Evolutionary conservation across 257 asterid genomes (phyloP), one percentile per base, ranked within the genome.

Genomic region (Gentiana dahurica): DNA sequence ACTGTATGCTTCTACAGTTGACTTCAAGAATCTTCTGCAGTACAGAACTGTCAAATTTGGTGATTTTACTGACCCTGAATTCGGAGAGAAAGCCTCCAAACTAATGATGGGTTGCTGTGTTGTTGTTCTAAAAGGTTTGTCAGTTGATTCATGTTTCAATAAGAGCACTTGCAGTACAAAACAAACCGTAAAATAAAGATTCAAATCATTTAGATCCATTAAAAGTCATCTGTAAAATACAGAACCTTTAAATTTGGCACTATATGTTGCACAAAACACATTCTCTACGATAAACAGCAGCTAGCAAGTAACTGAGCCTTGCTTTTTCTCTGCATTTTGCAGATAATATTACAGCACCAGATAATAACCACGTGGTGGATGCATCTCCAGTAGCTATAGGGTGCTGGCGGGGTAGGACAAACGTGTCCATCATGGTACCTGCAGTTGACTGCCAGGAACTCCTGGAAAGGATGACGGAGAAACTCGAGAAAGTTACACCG

Each of bases 331-430:
- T 24, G 4, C 63, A 49, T 59, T 65, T 3, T 73, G 73, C 79
- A 89, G 97, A 75, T 64, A 65, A 71, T 41, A 36, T 24, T 51
- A 74, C 11, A 53, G 54, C 59, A 12, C 63, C 78, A 13, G 87
- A 75, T 58, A 60, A 68, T 54, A 58, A 35, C 56, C 75, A 73
- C 72, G 10, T 41, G 6, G 73, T 57, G 50, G 84, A 79, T 78
- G 78, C 75, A 55, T 63, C 66, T 12, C 73, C 84, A 8, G 75
- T 87, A 62, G 87, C 96, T 8, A 81, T 90, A 8, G 95, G 95
- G 53, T 90, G 95, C 72, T 90, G 98, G 98, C 83, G 88, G 68
- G 95, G 98, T 44, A 73, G 75, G 71, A 87, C 76, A 43, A 87
- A 65, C 58, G 51, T 91, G 43, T 71, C 95, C 2, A 94, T 85